Evolutionary conservation across 345 rosid species (phyloP).

Genomic region (Pistacia atlantica): DNA sequence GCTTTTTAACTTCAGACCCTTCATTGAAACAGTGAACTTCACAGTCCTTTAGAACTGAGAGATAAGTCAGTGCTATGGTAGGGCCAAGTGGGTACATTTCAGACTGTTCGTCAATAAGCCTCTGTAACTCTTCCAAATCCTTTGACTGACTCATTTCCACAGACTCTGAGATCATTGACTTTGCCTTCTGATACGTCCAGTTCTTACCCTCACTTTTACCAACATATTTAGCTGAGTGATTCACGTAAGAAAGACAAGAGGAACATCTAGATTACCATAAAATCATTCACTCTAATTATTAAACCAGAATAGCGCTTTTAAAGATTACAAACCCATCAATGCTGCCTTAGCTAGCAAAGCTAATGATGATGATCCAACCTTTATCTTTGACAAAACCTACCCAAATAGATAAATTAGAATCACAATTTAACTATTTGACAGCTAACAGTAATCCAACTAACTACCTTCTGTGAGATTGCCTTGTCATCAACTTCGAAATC

Average conservation of each 20-base stretch:
- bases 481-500: conserved; percentile 47
- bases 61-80: conserved; percentile 78
- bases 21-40: conserved; percentile 81
- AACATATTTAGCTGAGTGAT: conserved; percentile 76
- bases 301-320: conserved; percentile 9
- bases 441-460: conserved; percentile 17
- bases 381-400: conserved; percentile 77
- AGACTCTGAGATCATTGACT: conserved; percentile 68
- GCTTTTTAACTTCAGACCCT: conserved; percentile 91
- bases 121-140: conserved; percentile 57
- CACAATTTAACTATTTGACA: conserved; percentile 10
- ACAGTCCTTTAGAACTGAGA: conserved; percentile 84
- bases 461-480: conserved; percentile 58
- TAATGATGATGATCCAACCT: conserved; percentile 76
- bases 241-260: conserved; percentile 22
- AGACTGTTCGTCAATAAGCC: conserved; percentile 74
- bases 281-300: background rate
- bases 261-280: conserved; percentile 4
- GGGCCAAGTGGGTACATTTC: conserved; percentile 96
- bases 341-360: conserved; percentile 83
- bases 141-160: conserved; percentile 80
- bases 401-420: conserved; percentile 21
- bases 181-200: conserved; percentile 77
- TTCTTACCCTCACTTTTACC: conserved; percentile 87
- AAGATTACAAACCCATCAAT: conserved; percentile 68